A percentile compares a stretch with the other conserved stretches of the same genome.
These are phyloP conservation scores for Neurospora crassa DNA, from an alignment of 2,329 filamentous ascomycete species.

Conservation along the genomic window DNA sequence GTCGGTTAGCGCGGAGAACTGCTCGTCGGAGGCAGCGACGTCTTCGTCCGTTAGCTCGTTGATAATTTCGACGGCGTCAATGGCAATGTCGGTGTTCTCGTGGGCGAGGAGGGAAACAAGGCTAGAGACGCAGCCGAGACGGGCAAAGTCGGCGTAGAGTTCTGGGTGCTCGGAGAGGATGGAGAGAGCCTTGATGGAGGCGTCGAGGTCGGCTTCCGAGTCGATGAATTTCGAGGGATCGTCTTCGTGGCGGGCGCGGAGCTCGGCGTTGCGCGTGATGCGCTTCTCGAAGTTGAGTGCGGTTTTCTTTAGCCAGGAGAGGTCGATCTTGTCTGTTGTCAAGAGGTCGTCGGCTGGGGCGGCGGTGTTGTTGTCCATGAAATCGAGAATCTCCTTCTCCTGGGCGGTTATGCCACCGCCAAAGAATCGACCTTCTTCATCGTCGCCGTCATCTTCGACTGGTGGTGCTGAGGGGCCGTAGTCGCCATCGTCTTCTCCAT, in stretches of 20 bases:
- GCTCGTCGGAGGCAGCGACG: slow-evolving; percentile 65
- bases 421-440: slow-evolving; percentile 93
- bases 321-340: slow-evolving; percentile 67
- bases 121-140: slow-evolving; percentile 60
- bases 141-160: slow-evolving; percentile 72
- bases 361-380: slow-evolving; percentile 48
- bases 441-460: slow-evolving; percentile 48
- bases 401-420: slow-evolving; percentile 78
- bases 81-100: slow-evolving; percentile 95
- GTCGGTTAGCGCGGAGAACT: slow-evolving; percentile 72
- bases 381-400: slow-evolving; percentile 79
- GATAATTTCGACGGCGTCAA: slow-evolving; percentile 81
- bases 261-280: slow-evolving; percentile 82
- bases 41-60: slow-evolving; percentile 91
- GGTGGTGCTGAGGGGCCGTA: slow-evolving; percentile 37
- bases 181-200: slow-evolving; percentile 76
- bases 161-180: slow-evolving; percentile 80
- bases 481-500: slow-evolving; percentile 37
- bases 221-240: slow-evolving; percentile 77
- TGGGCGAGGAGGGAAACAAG: slow-evolving; percentile 79
- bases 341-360: slow-evolving; percentile 27
- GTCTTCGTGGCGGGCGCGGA: slow-evolving; percentile 74
- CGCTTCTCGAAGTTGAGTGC: slow-evolving; percentile 80
- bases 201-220: slow-evolving; percentile 81
- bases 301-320: slow-evolving; percentile 71